Evolutionary conservation across 2,329 filamentous ascomycete species (phyloP), one percentile per base, ranked within the genome.

Genomic region (Clonostachys chloroleuca): DNA sequence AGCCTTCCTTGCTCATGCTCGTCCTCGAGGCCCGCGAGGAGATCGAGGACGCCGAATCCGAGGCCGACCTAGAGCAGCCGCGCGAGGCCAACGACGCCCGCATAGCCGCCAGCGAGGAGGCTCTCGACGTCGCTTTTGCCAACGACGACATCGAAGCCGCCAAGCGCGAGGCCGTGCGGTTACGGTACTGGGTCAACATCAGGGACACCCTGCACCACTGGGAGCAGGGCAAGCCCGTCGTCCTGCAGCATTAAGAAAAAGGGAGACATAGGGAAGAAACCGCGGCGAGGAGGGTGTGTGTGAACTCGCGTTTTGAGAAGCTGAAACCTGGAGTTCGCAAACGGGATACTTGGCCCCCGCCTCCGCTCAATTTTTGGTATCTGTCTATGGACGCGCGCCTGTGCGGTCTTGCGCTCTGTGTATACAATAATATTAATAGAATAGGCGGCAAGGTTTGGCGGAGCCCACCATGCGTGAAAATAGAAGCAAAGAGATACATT

Each of bases 151-250:
- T 88, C 37, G 76, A 83, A 39, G 67, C 52, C 9, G 92, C 91
- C 14, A 83, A 79, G 67, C 67, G 62, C 51, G 89, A 95, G 76
- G 84, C 85, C 42, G 83, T 96, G 2, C 75, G 80, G 64, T 67
- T 96, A 70, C 75, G 90, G 64, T 97, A 96, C 72, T 96, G 92
- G 92, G 78, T 87, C 47, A 96, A 92, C 67, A 85, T 97, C 51
- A 78, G 83, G 52, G 87, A 95, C 65, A 87, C 84, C 42, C 71
- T 96, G 59, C 74, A 86, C 61, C 81, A 84, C 52, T 96, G 92
- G 92, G 90, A 96, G 74, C 81, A 75, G 58, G 92, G 90, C 6
- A 86, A 82, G 70, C 70, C 69, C 7, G 62, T 77, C 46, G 73
- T 80, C 41, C 55, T 83, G 54, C 65, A 78, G 59, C 80, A 84